Percentiles rank a stretch among this genome's conserved stretches.
These are phyloP conservation scores for Phytophthora kernoviae DNA, from an alignment of 352 stramenopile species.

Conservation along the genomic window DNA sequence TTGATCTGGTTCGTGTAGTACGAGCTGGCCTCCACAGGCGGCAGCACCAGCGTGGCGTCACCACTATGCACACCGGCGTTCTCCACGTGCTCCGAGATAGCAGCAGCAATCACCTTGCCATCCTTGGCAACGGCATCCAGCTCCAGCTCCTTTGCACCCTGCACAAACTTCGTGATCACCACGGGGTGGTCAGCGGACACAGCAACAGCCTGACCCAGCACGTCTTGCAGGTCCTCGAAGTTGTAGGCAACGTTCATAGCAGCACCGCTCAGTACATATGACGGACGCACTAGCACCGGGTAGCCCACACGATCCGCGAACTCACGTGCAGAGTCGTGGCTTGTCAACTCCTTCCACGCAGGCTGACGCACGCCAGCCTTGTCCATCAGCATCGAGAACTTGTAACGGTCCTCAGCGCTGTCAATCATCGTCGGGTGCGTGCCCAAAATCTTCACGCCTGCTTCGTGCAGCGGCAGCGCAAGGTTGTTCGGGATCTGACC, in stretches of 20 bases:
- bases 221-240: constrained; percentile 88
- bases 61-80: constrained; percentile 99
- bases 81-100: constrained; percentile 99
- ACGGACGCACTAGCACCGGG: constrained; percentile 96
- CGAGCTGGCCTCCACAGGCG: constrained; percentile 97
- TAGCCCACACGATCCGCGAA: constrained; percentile 96
- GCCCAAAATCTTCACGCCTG: constrained; percentile 83
- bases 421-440: constrained; percentile 94
- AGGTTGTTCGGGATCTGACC: constrained; percentile 98
- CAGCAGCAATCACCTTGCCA: constrained; percentile 98
- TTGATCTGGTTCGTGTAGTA: constrained; percentile 98
- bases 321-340: constrained; percentile 81
- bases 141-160: constrained; percentile 99
- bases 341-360: constrained; percentile 91
- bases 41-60: constrained; percentile 98
- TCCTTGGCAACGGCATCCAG: constrained; percentile 98
- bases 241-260: constrained; percentile 98
- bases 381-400: constrained; percentile 97
- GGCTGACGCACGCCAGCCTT: constrained; percentile 89
- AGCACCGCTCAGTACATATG: constrained; percentile 97
- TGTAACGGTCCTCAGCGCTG: constrained; percentile 93
- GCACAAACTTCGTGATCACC: constrained; percentile 98
- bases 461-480: constrained; percentile 90
- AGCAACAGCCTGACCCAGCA: constrained; percentile 91
- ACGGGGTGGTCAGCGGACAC: constrained; percentile 97